phyloP scores from a whole-genome alignment of 129 eudicot genomes.

The Heracleum sosnowskyi region DNA sequence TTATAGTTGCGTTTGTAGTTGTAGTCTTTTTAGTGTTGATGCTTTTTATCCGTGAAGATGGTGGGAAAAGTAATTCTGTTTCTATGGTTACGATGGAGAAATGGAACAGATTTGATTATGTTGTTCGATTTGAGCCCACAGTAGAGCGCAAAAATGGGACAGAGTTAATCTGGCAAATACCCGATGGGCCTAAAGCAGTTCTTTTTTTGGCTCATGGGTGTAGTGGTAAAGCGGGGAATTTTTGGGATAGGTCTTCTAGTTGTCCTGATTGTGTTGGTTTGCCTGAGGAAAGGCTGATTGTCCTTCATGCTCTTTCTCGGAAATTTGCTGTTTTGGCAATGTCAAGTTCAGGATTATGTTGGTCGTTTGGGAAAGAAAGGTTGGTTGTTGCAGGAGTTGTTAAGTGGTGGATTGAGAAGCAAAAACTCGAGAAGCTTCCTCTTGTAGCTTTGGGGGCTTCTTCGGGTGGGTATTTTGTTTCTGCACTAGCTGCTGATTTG shows the following conservation, averaged over 20 bases:
- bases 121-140: slow-evolving; percentile 38
- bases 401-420: slow-evolving; percentile 46
- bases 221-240: slow-evolving; percentile 60
- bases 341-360: slow-evolving; percentile 63
- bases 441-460: slow-evolving; percentile 89
- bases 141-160: slow-evolving; percentile 45
- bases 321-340: slow-evolving; percentile 66
- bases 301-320: slow-evolving; percentile 57
- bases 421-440: slow-evolving; percentile 50
- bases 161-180: slow-evolving; percentile 73
- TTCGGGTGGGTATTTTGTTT: slow-evolving; percentile 93
- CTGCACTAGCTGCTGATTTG: slow-evolving; percentile 55
- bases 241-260: slow-evolving; percentile 61
- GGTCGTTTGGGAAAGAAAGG: slow-evolving; percentile 65
- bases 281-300: slow-evolving; percentile 82
- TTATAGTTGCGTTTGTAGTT: slow-evolving; percentile 23
- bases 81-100: slow-evolving; percentile 15
- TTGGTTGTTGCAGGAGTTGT: slow-evolving; percentile 33
- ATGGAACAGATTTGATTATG: slow-evolving; percentile 23
- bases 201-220: slow-evolving; percentile 93
- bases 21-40: slow-evolving; percentile 30
- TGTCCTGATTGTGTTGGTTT: slow-evolving; percentile 80
- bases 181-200: slow-evolving; percentile 58
- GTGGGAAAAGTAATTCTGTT: slow-evolving; percentile 28
- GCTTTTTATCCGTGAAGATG: slow-evolving; percentile 25